Percentiles rank a stretch among this genome's conserved stretches.
phyloP scores from a whole-genome alignment of 306 rosid species.

The Mimosa bimucronata region DNA sequence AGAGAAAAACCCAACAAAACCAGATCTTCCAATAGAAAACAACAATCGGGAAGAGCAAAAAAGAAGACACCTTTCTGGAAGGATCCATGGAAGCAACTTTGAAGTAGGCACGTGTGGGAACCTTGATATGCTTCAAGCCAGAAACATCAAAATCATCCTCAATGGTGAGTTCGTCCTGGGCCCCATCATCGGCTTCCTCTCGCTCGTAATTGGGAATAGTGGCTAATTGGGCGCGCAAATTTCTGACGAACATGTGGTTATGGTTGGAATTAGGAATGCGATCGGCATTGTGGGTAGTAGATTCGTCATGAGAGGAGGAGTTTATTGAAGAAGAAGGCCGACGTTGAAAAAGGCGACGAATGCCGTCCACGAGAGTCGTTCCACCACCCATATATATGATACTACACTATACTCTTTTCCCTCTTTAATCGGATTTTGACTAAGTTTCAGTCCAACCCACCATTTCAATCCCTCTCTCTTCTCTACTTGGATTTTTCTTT shows the following conservation, averaged over 20 bases:
- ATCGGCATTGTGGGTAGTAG: not conserved
- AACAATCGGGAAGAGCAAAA: not conserved
- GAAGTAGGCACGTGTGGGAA: slow-evolving; percentile 36
- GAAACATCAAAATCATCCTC: slow-evolving; percentile 34
- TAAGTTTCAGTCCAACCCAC: slow-evolving; percentile 18
- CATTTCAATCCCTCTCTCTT: not conserved
- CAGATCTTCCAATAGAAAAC: not conserved
- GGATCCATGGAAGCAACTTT: slow-evolving; percentile 48
- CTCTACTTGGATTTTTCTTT: not conserved
- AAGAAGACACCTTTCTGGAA: slow-evolving; percentile 42
- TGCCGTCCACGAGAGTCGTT: slow-evolving; percentile 48
- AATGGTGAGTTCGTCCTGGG: not conserved
- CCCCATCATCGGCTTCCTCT: slow-evolving; percentile 14
- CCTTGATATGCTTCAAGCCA: slow-evolving; percentile 45
- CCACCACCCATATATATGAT: slow-evolving; percentile 54
- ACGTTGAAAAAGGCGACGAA: slow-evolving; percentile 56
- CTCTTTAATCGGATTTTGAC: slow-evolving; percentile 42
- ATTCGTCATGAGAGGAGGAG: not conserved
- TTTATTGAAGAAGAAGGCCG: slow-evolving; percentile 32
- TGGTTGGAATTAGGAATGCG: not conserved
- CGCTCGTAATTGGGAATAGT: slow-evolving; percentile 32
- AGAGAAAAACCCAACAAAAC: not conserved
- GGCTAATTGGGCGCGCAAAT: slow-evolving; percentile 50
- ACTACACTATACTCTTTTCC: not conserved
- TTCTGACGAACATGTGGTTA: slow-evolving; percentile 37